phyloP scores from a whole-genome alignment of 2,329 filamentous ascomycete genomes.

The Leptodontidium sp. region DNA sequence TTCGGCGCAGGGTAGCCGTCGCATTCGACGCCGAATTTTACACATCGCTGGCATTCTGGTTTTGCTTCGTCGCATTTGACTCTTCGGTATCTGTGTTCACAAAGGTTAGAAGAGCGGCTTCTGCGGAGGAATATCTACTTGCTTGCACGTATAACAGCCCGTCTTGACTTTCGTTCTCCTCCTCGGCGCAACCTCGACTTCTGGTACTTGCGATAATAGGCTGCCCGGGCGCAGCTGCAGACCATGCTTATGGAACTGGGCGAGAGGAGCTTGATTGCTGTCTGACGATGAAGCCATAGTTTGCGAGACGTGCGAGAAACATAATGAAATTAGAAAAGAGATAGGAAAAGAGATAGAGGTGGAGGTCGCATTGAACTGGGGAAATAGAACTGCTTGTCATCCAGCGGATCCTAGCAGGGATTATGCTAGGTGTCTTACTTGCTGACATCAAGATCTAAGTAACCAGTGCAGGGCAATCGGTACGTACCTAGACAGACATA shows the following conservation, averaged over 20 bases:
- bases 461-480: neutral
- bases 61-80: constrained; percentile 28
- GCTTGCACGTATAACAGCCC: constrained; percentile 26
- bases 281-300: constrained; percentile 3
- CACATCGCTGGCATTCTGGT: constrained; percentile 22
- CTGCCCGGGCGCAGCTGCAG: constrained; percentile 4
- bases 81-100: constrained; percentile 16
- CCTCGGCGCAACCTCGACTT: constrained; percentile 5
- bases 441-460: neutral
- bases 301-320: neutral
- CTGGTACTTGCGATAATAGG: neutral
- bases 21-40: constrained; percentile 24
- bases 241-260: constrained; percentile 8
- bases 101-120: neutral
- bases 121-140: neutral
- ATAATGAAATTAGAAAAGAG: neutral
- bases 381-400: neutral
- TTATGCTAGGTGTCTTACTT: constrained; percentile 1
- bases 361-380: constrained; percentile 1
- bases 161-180: constrained; percentile 21
- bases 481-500: too few species aligned
- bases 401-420: neutral
- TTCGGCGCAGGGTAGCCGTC: constrained; percentile 22
- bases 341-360: neutral
- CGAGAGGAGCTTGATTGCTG: constrained; percentile 1